Percentiles rank a stretch among this genome's conserved stretches.
phyloP scores from a whole-genome alignment of 1,284 basidiomycete genomes.

The Fistulinella staudtii region DNA sequence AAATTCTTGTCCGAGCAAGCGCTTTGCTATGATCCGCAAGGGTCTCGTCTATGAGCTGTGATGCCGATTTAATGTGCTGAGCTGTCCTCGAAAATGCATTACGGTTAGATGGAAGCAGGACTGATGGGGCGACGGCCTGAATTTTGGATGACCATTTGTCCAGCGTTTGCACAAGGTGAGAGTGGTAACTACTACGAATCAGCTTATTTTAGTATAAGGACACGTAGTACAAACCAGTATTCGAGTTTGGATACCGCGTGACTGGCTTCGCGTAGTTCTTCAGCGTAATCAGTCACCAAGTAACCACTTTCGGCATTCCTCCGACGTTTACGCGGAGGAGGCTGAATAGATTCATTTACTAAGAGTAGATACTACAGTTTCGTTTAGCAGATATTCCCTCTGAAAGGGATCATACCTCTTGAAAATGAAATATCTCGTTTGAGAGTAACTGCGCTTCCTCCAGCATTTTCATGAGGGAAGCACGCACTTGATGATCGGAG shows the following conservation, averaged over 20 bases:
- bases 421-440: conserved; percentile 64
- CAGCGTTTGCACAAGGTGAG: conserved; percentile 70
- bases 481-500: conserved; percentile 34
- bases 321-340: conserved; percentile 59
- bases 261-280: conserved; percentile 45
- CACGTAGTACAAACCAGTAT: conserved; percentile 42
- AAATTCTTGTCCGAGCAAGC: conserved; percentile 53
- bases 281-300: conserved; percentile 7
- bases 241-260: conserved; percentile 49
- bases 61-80: conserved; percentile 53
- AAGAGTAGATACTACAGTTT: conserved; percentile 41
- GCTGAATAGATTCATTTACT: conserved; percentile 44
- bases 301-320: conserved; percentile 31
- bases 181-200: conserved; percentile 50
- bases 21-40: conserved; percentile 55
- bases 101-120: conserved; percentile 65
- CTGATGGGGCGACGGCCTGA: conserved; percentile 79
- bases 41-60: conserved; percentile 71
- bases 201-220: conserved; percentile 6
- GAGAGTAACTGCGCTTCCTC: conserved; percentile 57
- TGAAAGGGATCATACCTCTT: conserved; percentile 45
- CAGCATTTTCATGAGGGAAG: conserved; percentile 47
- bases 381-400: conserved; percentile 14
- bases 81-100: conserved; percentile 56
- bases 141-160: conserved; percentile 93